Conservation (phyloP, 2,329 filamentous ascomycete species). For the Fusarium kyushuense region DNA sequence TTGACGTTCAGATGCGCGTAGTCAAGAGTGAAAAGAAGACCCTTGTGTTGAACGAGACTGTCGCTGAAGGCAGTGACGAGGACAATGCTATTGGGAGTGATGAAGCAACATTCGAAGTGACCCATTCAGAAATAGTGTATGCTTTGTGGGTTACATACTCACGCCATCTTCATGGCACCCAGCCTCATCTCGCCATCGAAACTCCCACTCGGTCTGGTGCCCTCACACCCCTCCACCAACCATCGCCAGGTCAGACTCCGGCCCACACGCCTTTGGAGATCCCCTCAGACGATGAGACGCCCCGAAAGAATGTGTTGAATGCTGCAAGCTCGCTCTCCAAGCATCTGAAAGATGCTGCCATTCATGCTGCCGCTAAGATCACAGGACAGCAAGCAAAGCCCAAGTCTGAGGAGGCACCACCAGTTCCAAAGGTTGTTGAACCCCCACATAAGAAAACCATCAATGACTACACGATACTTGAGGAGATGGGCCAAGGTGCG, state of each 20-base stretch:
- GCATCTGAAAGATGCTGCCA: constrained; percentile 68
- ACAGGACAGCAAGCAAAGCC: constrained; percentile 56
- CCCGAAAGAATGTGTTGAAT: constrained; percentile 56
- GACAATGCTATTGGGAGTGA: constrained; percentile 58
- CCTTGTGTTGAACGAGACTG: constrained; percentile 70
- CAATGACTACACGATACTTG: constrained; percentile 88
- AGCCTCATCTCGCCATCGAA: constrained; percentile 68
- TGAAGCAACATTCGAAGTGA: constrained; percentile 60
- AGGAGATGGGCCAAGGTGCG: constrained; percentile 98
- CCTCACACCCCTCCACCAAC: constrained; percentile 80
- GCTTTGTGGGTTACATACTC: constrained; percentile 98
- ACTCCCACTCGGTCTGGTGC: constrained; percentile 73
- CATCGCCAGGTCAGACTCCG: constrained; percentile 78
- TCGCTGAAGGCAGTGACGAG: constrained; percentile 71
- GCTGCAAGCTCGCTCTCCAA: constrained; percentile 64
- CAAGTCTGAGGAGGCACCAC: constrained; percentile 51
- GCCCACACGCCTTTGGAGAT: constrained; percentile 69
- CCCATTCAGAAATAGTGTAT: constrained; percentile 83
- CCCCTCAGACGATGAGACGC: constrained; percentile 63
- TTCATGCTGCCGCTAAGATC: constrained; percentile 66
- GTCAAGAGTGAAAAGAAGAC: constrained; percentile 85
- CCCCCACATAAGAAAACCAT: constrained; percentile 80
- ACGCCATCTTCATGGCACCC: constrained; percentile 84
- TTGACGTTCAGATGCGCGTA: constrained; percentile 96
- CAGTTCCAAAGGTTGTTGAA: constrained; percentile 54